phyloP scores from a whole-genome alignment of 2,329 filamentous ascomycete species.

The Venturia aucupariae region DNA sequence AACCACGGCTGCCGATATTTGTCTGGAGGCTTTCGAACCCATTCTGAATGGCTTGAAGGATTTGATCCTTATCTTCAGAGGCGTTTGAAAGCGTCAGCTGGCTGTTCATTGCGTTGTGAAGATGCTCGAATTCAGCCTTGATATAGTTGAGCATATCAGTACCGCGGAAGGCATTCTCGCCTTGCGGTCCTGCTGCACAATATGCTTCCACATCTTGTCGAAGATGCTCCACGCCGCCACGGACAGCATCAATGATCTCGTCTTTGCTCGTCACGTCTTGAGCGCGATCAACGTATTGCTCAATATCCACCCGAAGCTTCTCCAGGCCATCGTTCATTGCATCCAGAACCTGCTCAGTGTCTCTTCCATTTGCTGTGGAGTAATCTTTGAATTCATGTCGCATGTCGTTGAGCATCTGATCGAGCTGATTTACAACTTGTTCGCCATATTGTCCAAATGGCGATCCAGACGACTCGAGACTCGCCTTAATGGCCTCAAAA shows the following conservation, averaged over 20 bases:
- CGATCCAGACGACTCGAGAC: constrained; percentile 44
- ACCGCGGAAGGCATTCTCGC: constrained; percentile 32
- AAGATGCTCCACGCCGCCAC: constrained; percentile 55
- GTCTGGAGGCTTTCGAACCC: constrained; percentile 34
- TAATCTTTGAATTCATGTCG: constrained; percentile 66
- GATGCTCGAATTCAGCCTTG: constrained; percentile 49
- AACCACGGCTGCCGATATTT: constrained; percentile 28
- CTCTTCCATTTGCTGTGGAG: constrained; percentile 65
- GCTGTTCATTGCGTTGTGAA: constrained; percentile 46
- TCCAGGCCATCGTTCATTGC: constrained; percentile 83
- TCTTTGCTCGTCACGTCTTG: constrained; percentile 62
- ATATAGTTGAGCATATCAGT: constrained; percentile 42
- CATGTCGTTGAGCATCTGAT: constrained; percentile 51
- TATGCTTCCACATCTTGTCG: constrained; percentile 50
- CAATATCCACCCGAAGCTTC: constrained; percentile 68
- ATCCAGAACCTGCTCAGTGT: constrained; percentile 82
- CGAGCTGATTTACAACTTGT: constrained; percentile 50
- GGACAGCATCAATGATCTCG: constrained; percentile 64
- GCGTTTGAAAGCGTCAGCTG: constrained; percentile 25
- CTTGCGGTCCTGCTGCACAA: constrained; percentile 33
- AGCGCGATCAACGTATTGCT: constrained; percentile 67
- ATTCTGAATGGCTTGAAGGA: constrained; percentile 30
- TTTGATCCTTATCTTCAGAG: constrained; percentile 27
- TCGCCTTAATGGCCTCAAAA: constrained; percentile 49
- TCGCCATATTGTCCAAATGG: constrained; percentile 47